phyloP scores from a whole-genome alignment of 306 rosid species.

The Bauhinia variegata region DNA sequence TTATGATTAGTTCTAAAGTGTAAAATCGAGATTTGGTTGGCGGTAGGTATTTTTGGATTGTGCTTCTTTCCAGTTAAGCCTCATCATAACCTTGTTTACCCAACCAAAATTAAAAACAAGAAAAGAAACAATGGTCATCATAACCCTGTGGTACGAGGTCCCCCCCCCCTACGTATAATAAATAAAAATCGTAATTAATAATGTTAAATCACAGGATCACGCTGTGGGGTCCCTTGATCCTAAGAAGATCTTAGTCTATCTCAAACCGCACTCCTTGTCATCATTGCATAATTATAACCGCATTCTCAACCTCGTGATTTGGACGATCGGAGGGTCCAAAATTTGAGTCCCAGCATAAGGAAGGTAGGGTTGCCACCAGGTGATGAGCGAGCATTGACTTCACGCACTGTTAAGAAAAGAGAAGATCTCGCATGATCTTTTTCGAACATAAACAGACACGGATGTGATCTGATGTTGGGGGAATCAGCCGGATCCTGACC shows the following conservation, averaged over 20 bases:
- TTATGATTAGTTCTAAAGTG: conserved; percentile 51
- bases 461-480: conserved; percentile 18
- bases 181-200: not conserved
- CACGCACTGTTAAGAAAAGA: conserved; percentile 3
- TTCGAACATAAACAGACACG: conserved; percentile 16
- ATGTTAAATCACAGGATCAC: conserved; percentile 32
- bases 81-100: conserved; percentile 22
- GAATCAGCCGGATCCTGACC: conserved; percentile 24
- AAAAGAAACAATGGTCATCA: conserved; percentile 6
- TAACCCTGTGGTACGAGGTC: conserved; percentile 52
- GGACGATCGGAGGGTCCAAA: no score
- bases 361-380: not conserved
- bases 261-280: conserved; percentile 2
- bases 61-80: conserved; percentile 20
- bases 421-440: conserved; percentile 36
- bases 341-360: not conserved
- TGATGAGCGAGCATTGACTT: conserved; percentile 29
- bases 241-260: conserved; percentile 21
- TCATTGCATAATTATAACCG: conserved; percentile 17
- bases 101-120: not conserved
- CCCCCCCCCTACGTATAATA: conserved; percentile 33
- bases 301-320: no score
- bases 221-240: conserved; percentile 41
- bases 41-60: conserved; percentile 51
- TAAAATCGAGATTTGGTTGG: conserved; percentile 50